These are phyloP conservation scores for Trichopus zeylanicus DNA, from an alignment of 116 monocot genomes.

Conservation along the genomic window DNA sequence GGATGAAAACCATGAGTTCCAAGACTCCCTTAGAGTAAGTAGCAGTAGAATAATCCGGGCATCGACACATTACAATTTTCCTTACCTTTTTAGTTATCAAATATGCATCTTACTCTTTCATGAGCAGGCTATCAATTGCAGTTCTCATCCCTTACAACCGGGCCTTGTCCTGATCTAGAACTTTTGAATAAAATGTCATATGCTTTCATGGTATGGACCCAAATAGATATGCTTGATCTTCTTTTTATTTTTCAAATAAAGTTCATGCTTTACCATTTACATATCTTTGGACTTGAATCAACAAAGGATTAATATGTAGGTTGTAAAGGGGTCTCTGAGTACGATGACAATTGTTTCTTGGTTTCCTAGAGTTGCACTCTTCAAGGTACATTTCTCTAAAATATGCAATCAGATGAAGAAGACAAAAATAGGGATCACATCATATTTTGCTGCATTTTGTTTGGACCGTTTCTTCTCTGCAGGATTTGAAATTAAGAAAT, in stretches of 20 bases:
- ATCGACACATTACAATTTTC: too few species aligned
- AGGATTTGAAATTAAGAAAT: constrained; percentile 67
- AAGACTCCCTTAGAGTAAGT: constrained; percentile 54
- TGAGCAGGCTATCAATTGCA: constrained; percentile 12
- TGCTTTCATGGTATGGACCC: constrained; percentile 54
- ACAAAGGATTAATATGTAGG: constrained; percentile 22
- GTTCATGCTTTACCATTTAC: too few species aligned
- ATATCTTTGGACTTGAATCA: too few species aligned
- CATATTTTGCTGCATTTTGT: neutral
- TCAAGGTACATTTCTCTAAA: constrained; percentile 38
- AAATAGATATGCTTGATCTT: too few species aligned
- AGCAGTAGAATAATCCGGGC: neutral
- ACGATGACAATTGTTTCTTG: constrained; percentile 83
- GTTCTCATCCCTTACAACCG: constrained; percentile 4
- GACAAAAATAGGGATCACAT: neutral
- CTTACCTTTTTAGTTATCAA: neutral
- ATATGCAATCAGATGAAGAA: neutral
- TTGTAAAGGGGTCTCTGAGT: constrained; percentile 75
- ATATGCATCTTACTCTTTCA: neutral
- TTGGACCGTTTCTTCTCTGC: too few species aligned
- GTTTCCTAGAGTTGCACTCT: constrained; percentile 73
- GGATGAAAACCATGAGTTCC: constrained; percentile 60
- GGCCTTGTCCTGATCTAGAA: constrained; percentile 26
- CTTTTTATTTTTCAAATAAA: too few species aligned
- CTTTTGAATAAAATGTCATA: constrained; percentile 54